phyloP scores from a whole-genome alignment of 2,329 filamentous ascomycete genomes.

The Herpotrichia juniperi region DNA sequence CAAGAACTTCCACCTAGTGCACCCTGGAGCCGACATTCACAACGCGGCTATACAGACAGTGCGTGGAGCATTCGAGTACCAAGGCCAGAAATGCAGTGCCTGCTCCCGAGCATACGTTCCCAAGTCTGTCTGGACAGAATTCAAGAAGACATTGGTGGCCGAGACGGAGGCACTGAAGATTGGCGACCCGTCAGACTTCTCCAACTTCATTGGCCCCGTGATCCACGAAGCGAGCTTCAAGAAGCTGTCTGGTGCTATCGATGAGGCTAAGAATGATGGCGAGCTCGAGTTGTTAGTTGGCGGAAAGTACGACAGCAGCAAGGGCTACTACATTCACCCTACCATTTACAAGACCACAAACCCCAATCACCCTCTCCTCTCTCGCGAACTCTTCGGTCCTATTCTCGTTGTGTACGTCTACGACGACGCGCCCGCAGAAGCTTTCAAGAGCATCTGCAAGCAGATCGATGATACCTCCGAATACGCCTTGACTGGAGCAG shows the following conservation, averaged over 20 bases:
- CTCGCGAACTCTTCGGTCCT: conserved; percentile 82
- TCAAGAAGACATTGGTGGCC: conserved; percentile 69
- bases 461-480: conserved; percentile 74
- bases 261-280: conserved; percentile 76
- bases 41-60: conserved; percentile 84
- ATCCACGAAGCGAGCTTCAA: conserved; percentile 84
- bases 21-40: conserved; percentile 75
- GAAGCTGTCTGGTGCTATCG: conserved; percentile 77
- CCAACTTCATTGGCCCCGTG: conserved; percentile 85
- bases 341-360: conserved; percentile 80
- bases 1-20: conserved; percentile 91
- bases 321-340: conserved; percentile 83
- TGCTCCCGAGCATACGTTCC: conserved; percentile 82
- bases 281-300: conserved; percentile 76
- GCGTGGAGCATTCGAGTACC: conserved; percentile 87
- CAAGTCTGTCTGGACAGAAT: conserved; percentile 73
- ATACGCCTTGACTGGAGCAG: conserved; percentile 77
- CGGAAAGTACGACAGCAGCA: conserved; percentile 76
- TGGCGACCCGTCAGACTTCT: conserved; percentile 71
- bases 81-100: conserved; percentile 90
- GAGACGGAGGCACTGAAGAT: conserved; percentile 74
- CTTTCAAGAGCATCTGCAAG: conserved; percentile 66
- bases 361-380: conserved; percentile 75
- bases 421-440: conserved; percentile 65
- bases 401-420: conserved; percentile 78